Evolutionary conservation across 768 basidiomycete species (phyloP), one percentile per base, ranked within the genome.

Genomic region (Boletus insuetus): DNA sequence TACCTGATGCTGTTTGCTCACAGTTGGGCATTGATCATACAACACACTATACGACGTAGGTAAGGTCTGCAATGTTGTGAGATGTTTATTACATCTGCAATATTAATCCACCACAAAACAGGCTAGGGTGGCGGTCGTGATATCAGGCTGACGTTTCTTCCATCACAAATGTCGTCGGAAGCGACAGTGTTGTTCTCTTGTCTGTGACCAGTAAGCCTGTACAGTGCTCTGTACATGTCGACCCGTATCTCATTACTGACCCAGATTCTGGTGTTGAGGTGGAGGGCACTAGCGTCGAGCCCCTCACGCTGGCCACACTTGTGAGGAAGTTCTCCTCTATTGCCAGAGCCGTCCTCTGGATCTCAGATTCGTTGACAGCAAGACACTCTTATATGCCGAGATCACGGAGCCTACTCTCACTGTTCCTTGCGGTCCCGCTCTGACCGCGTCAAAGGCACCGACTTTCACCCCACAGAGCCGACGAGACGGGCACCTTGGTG

Each of bases 121-220:
- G 22, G 22, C 22, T 22, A 22, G 22, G 22, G 22, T 22, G 22
- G 22, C 3, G 22, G 22, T 22, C 22, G 2, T 22, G 22, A 22
- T 22, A n/a, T 13, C 58, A 56, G 38, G 26, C 48, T 19, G 59
- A 70, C 37, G 43, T 69, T 6, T 39, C 38, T 34, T 66, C 60
- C 0, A 64, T 70, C 19, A 40, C 60, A 5, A 68, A 68, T 26
- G 29, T 70, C 26, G 49, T 69, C 10, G 68, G 65, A 38, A 48
- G 37, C 2, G 54, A 58, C 6, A 66, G 68, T 34, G 50, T 61
- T 2, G 54, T 64, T 24, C 60, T 70, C 11, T 58, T 69, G 22
- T 54, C 60, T 20, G 56, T 69, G 32, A 58, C 54, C 1, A 56
- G 68, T 69, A 34, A 58, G 59, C 17, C 31, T 2, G 5, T n/a